These are phyloP conservation scores for Paramecium biaurelia DNA, from an alignment of 73 alveolate species.

Conservation along the genomic window DNA sequence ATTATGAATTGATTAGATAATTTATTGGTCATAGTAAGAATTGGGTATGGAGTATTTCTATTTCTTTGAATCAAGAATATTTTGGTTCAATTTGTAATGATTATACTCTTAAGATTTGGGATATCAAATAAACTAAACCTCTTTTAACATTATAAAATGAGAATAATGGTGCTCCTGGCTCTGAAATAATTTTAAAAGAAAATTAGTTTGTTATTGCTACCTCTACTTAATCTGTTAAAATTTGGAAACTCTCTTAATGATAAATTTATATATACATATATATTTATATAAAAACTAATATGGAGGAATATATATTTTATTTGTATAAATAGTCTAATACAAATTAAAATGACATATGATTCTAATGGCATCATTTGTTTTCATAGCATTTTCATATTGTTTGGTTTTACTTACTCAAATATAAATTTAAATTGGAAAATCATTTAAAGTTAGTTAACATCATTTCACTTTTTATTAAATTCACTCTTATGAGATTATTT, in stretches of 20 bases:
- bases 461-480: too few species aligned
- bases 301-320: background rate
- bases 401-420: background rate
- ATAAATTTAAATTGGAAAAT: background rate
- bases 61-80: slow-evolving; percentile 87
- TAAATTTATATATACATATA: background rate
- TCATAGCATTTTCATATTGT: too few species aligned
- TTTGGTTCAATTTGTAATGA: slow-evolving; percentile 24
- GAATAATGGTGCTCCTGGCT: background rate
- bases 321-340: background rate
- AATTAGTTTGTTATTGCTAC: background rate
- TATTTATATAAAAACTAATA: background rate
- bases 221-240: background rate
- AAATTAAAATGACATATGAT: background rate
- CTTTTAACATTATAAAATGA: background rate
- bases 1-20: background rate
- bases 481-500: too few species aligned
- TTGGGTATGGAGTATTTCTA: slow-evolving; percentile 2
- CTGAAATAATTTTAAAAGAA: background rate
- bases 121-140: background rate
- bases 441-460: too few species aligned
- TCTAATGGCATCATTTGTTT: background rate
- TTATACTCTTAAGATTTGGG: background rate
- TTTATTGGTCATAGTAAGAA: background rate
- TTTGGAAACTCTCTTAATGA: background rate